These are phyloP conservation scores for Gossypium trilobum DNA, from an alignment of 441 rosid species.

Conservation along the genomic window DNA sequence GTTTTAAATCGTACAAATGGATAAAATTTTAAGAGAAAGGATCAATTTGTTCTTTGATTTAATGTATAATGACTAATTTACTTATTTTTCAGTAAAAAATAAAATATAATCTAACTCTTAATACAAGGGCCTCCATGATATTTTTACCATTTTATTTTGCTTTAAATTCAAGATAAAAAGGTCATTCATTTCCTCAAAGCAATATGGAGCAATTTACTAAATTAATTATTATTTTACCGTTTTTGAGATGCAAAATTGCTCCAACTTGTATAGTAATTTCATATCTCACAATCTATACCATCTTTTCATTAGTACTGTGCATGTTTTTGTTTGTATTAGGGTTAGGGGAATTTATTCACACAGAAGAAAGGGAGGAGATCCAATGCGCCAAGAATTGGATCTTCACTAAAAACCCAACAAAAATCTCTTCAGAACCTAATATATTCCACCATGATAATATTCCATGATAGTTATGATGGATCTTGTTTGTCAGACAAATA, in stretches of 20 bases:
- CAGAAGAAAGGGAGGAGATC: not conserved
- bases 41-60: too few relatives aligned
- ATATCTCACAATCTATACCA: not conserved
- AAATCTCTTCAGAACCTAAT: not conserved
- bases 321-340: not conserved
- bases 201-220: not conserved
- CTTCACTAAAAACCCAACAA: not conserved
- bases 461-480: not conserved
- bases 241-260: not conserved
- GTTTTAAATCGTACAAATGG: too few relatives aligned
- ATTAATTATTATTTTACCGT: not conserved
- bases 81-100: too few relatives aligned
- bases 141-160: not conserved
- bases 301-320: not conserved
- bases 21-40: too few relatives aligned
- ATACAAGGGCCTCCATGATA: too few relatives aligned
- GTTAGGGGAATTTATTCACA: not conserved
- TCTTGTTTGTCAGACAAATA: not conserved
- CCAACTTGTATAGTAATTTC: not conserved
- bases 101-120: too few relatives aligned
- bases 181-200: not conserved
- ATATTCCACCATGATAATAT: conserved; percentile 1
- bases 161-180: not conserved
- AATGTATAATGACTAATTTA: too few relatives aligned
- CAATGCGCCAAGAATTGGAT: not conserved